Percentiles rank a stretch among this genome's conserved stretches.
phyloP scores from a whole-genome alignment of 164 flowering plant species.

The Akebia trifoliata region DNA sequence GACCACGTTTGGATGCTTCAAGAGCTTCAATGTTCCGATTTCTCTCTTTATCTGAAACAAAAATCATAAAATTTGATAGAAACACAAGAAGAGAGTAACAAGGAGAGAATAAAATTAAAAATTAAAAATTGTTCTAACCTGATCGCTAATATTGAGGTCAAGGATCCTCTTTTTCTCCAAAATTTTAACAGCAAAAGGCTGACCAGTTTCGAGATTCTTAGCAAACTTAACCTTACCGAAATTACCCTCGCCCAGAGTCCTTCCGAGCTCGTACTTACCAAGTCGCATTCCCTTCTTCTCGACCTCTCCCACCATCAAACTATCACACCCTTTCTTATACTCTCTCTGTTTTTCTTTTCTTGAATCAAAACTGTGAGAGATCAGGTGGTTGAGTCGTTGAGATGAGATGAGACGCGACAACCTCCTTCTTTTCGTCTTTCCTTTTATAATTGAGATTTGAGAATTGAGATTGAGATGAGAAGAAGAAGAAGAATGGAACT shows the following conservation, averaged over 20 bases:
- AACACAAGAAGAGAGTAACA: background rate
- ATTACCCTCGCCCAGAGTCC: constrained; percentile 82
- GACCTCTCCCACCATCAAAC: constrained; percentile 29
- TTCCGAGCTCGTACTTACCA: constrained; percentile 87
- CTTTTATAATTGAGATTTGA: no score
- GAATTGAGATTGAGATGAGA: no score
- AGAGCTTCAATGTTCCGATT: constrained; percentile 78
- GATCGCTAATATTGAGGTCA: constrained; percentile 63
- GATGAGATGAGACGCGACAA: no score
- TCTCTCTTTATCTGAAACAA: constrained; percentile 82
- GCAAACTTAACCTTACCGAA: constrained; percentile 89
- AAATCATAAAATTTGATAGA: background rate
- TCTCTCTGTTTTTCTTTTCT: background rate
- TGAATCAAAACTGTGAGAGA: background rate
- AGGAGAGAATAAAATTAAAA: background rate
- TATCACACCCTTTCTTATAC: no score
- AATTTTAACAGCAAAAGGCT: constrained; percentile 72
- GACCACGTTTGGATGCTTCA: constrained; percentile 90
- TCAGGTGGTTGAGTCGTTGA: background rate
- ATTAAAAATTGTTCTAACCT: constrained; percentile 35
- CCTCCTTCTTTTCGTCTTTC: no score
- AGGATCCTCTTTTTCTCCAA: constrained; percentile 60
- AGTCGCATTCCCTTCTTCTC: constrained; percentile 57
- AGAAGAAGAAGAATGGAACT: no score
- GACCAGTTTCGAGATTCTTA: constrained; percentile 49